A percentile compares a stretch with the other conserved stretches of the same genome.
phyloP scores from a whole-genome alignment of 495 filamentous ascomycete species.

The Pseudotulostoma volvatum region DNA sequence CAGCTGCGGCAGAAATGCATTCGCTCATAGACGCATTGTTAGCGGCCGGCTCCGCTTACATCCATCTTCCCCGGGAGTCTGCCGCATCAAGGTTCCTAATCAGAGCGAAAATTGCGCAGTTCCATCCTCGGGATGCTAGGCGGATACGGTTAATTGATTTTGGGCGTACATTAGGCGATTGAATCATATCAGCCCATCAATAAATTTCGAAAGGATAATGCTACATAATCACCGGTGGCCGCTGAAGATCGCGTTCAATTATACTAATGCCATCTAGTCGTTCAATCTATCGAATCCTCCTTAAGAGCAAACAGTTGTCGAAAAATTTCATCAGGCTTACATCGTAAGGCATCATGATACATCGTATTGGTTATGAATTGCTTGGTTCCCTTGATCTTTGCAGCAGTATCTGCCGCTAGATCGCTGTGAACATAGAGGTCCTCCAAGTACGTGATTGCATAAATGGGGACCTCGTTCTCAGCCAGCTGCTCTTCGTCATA shows the following conservation, averaged over 20 bases:
- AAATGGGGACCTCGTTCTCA: conserved; percentile 74
- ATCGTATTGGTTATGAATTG: conserved; percentile 70
- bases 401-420: conserved; percentile 53
- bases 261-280: no score
- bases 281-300: conserved; percentile 56
- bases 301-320: conserved; percentile 51
- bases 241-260: no score
- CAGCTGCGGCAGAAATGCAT: conserved; percentile 49
- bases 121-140: conserved; percentile 68
- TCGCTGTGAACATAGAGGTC: conserved; percentile 91
- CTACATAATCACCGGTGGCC: no score
- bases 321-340: conserved; percentile 57
- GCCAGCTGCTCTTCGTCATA: conserved; percentile 59
- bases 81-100: conserved; percentile 72
- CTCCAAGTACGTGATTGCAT: conserved; percentile 68
- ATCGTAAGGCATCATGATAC: conserved; percentile 69
- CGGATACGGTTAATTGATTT: conserved; percentile 70
- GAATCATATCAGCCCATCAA: no score
- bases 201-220: no score
- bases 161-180: conserved; percentile 57
- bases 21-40: conserved; percentile 46
- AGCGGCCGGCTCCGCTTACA: conserved; percentile 49
- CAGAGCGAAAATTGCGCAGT: conserved; percentile 67
- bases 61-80: conserved; percentile 55
- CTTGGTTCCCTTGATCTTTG: conserved; percentile 59